Evolutionary conservation across 192 early-diverging fungal species (phyloP).

Genomic region (Coemansia sp.): DNA sequence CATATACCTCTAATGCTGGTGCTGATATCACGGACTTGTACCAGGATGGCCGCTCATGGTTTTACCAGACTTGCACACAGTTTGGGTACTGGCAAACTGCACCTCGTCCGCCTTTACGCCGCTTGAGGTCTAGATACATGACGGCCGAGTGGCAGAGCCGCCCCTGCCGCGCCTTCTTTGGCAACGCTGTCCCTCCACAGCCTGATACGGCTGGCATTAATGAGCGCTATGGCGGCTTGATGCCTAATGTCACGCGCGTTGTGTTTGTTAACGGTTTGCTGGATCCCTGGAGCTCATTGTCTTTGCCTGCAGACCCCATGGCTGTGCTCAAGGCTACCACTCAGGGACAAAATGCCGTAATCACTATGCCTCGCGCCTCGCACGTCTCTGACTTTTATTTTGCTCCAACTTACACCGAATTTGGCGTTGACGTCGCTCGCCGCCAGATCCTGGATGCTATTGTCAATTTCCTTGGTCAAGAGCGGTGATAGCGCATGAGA

Average conservation of each 20-base stretch:
- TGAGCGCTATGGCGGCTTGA: conserved; percentile 39
- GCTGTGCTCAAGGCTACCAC: conserved; percentile 15
- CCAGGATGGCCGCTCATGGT: conserved; percentile 61
- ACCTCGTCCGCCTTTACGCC: conserved; percentile 45
- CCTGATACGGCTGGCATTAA: conserved; percentile 40
- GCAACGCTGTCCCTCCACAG: conserved; percentile 18
- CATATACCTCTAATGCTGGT: conserved; percentile 45
- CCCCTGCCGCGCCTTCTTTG: conserved; percentile 56
- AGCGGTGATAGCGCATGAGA: not conserved
- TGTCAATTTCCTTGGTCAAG: conserved; percentile 24
- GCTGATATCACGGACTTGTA: conserved; percentile 37
- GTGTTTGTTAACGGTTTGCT: conserved; percentile 70
- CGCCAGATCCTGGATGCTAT: conserved; percentile 41
- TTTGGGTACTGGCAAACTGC: conserved; percentile 72
- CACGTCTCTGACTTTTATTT: conserved; percentile 57
- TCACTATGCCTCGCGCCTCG: conserved; percentile 51
- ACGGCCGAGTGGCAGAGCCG: conserved; percentile 50
- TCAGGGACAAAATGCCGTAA: conserved; percentile 34
- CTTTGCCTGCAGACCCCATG: conserved; percentile 32
- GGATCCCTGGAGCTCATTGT: conserved; percentile 67
- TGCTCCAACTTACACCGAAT: conserved; percentile 30
- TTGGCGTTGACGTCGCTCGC: conserved; percentile 50
- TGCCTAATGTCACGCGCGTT: conserved; percentile 53
- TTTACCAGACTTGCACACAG: conserved; percentile 74
- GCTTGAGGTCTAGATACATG: conserved; percentile 53